Conservation (phyloP, 345 rosid species). For the Citrus maxima region DNA sequence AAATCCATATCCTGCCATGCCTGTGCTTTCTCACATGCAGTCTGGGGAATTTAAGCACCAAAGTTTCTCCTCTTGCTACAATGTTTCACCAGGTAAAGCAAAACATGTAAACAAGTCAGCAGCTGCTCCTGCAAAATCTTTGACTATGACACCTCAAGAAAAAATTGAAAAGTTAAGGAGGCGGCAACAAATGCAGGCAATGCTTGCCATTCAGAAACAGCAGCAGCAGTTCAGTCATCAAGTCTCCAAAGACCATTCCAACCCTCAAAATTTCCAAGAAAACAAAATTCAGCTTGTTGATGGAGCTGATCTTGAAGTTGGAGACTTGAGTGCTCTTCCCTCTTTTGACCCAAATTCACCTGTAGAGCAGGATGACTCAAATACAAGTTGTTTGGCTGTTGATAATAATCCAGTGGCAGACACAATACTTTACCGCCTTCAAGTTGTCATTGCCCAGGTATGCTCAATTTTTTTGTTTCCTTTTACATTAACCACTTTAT, state of each 20-base stretch:
- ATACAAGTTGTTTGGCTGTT: constrained; percentile 33
- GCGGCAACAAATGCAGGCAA: constrained; percentile 94
- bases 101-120: constrained; percentile 35
- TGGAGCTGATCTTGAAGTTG: constrained; percentile 41
- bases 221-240: constrained; percentile 63
- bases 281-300: constrained; percentile 43
- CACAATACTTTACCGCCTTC: constrained; percentile 58
- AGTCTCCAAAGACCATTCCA: constrained; percentile 38
- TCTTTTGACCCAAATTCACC: constrained; percentile 55
- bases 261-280: constrained; percentile 42
- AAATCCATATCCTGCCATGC: constrained; percentile 54
- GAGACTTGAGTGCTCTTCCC: constrained; percentile 43
- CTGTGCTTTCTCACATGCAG: constrained; percentile 46
- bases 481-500: background rate
- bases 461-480: constrained; percentile 10
- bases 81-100: constrained; percentile 41
- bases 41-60: constrained; percentile 46
- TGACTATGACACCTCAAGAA: constrained; percentile 89
- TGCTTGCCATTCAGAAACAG: constrained; percentile 92
- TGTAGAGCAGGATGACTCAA: constrained; percentile 57
- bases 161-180: constrained; percentile 89
- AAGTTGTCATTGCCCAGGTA: constrained; percentile 78
- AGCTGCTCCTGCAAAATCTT: constrained; percentile 42
- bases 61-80: constrained; percentile 45
- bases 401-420: constrained; percentile 54